Conservation (phyloP, 805 yeast genomes). For the Candida oleophila region DNA sequence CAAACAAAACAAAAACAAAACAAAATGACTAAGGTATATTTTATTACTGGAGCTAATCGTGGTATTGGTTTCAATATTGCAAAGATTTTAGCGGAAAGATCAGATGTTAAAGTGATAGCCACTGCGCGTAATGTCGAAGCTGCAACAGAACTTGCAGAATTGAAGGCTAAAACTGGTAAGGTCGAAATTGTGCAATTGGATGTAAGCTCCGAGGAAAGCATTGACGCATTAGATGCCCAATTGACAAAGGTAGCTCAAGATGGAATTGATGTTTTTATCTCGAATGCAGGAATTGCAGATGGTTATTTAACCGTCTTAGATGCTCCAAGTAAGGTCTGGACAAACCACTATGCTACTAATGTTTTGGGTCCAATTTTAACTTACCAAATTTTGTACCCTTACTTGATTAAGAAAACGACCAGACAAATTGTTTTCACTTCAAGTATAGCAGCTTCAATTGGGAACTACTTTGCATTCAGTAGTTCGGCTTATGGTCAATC, state of each 20-base stretch:
- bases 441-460: conserved; percentile 24
- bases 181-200: conserved; percentile 13
- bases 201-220: conserved; percentile 17
- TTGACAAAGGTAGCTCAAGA: conserved; percentile 10
- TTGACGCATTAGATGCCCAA: conserved; percentile 12
- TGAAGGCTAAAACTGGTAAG: conserved; percentile 10
- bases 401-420: conserved; percentile 18
- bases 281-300: conserved; percentile 26
- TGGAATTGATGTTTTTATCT: conserved; percentile 28
- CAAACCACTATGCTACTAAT: conserved; percentile 18
- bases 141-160: conserved; percentile 15
- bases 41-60: conserved; percentile 39
- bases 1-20: background rate
- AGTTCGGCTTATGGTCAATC: conserved; percentile 29
- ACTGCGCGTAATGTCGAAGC: conserved; percentile 32
- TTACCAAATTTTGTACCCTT: conserved; percentile 25
- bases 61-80: conserved; percentile 40
- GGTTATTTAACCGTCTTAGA: conserved; percentile 14
- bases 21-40: conserved; percentile 4
- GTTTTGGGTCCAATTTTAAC: conserved; percentile 31
- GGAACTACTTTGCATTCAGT: conserved; percentile 16
- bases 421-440: conserved; percentile 29
- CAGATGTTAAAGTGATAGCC: conserved; percentile 37
- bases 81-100: conserved; percentile 19
- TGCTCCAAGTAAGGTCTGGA: conserved; percentile 16